Percentiles rank a stretch among this genome's conserved stretches.
Conservation (phyloP, 441 rosid species). For the Eutrema salsugineum region DNA sequence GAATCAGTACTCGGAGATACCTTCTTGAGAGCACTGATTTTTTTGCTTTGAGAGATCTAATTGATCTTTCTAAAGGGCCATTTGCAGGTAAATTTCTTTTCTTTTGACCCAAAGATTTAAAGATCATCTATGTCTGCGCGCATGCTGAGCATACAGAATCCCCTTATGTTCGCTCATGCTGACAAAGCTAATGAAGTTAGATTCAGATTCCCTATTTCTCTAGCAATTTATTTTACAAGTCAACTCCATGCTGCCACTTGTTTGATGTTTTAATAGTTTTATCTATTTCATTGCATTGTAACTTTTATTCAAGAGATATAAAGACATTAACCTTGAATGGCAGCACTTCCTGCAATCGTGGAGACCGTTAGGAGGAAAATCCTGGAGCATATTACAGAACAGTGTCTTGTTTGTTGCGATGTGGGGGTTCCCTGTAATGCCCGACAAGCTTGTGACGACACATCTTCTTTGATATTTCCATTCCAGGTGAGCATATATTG, state of each 20-base stretch:
- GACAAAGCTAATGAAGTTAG: neutral
- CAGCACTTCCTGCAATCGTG: constrained; percentile 85
- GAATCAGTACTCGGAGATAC: constrained; percentile 87
- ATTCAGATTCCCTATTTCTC: neutral
- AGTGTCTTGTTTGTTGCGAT: constrained; percentile 93
- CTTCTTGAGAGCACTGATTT: constrained; percentile 94
- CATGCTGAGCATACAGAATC: neutral
- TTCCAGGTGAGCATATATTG: constrained; percentile 63
- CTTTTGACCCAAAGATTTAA: neutral
- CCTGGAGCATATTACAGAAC: constrained; percentile 83
- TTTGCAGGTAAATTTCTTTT: constrained; percentile 68
- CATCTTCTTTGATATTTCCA: constrained; percentile 89
- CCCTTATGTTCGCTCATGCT: neutral
- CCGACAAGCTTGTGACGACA: constrained; percentile 83
- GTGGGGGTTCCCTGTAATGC: constrained; percentile 91
- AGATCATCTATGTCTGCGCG: neutral
- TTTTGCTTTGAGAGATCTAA: constrained; percentile 86
- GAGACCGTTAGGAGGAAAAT: constrained; percentile 77
- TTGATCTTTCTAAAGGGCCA: constrained; percentile 97
- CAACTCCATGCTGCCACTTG: neutral
- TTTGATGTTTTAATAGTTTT: neutral
- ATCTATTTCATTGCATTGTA: neutral
- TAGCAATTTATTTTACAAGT: constrained; percentile 1
- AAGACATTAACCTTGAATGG: constrained; percentile 22
- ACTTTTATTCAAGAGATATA: constrained; percentile 11